Evolutionary conservation across 331 rosid species (phyloP).

Genomic region (Rhamnella rubrinervis): DNA sequence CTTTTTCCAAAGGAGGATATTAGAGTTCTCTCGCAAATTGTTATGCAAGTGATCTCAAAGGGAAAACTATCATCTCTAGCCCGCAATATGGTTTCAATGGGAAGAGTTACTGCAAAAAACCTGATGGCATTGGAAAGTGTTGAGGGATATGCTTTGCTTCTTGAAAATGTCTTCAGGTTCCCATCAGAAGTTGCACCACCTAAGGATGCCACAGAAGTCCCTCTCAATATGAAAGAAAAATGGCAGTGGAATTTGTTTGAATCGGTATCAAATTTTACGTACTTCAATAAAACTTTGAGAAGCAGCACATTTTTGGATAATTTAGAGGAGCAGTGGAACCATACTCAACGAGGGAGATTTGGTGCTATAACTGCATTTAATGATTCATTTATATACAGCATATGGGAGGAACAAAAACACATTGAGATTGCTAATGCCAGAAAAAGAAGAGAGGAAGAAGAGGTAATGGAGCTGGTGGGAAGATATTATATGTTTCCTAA

Average conservation of each 20-base stretch:
- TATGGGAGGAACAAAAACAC: conserved; percentile 89
- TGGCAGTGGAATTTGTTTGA: conserved; percentile 89
- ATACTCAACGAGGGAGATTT: conserved; percentile 45
- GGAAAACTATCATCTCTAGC: conserved; percentile 73
- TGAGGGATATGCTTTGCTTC: conserved; percentile 70
- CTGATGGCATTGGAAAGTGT: conserved; percentile 69
- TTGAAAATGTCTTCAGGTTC: conserved; percentile 65
- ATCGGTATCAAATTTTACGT: conserved; percentile 47
- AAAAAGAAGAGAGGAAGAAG: conserved; percentile 81
- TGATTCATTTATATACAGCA: conserved; percentile 63
- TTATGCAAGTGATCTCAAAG: conserved; percentile 56
- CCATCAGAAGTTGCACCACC: conserved; percentile 81
- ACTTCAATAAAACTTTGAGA: conserved; percentile 41
- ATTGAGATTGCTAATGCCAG: conserved; percentile 44
- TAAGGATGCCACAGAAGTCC: conserved; percentile 59
- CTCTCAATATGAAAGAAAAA: conserved; percentile 58
- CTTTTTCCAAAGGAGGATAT: conserved; percentile 72
- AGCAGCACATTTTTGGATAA: conserved; percentile 59
- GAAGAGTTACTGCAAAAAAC: conserved; percentile 65
- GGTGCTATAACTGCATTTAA: conserved; percentile 26
- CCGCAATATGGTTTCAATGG: conserved; percentile 70
- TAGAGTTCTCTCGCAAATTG: conserved; percentile 51
- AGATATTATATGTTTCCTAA: background rate
- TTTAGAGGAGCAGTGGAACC: conserved; percentile 67
- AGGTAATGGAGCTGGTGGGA: conserved; percentile 49